Conservation (phyloP, 78 protist genomes). For the Emiliania huxleyi region DNA sequence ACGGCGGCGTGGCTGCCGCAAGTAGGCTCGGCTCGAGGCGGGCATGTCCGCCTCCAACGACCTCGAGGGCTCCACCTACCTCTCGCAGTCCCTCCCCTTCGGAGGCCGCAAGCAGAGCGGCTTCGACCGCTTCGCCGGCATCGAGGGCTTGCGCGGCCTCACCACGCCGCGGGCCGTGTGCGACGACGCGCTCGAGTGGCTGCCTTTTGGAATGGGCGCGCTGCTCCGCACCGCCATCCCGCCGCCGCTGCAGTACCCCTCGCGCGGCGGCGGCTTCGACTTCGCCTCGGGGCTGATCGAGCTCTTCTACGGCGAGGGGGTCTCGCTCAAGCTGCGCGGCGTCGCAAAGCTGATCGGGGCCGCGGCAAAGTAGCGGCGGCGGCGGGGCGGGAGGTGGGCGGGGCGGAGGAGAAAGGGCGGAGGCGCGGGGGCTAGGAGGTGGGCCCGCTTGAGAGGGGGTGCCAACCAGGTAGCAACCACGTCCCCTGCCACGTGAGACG, state of each 20-base stretch:
- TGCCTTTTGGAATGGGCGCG: neutral
- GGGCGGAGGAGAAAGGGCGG: too few species aligned
- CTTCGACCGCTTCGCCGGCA: constrained; percentile 15
- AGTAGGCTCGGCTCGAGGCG: too few species aligned
- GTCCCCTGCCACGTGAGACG: too few species aligned
- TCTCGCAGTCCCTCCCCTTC: constrained; percentile 17
- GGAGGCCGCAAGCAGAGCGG: constrained; percentile 22
- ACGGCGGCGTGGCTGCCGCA: too few species aligned
- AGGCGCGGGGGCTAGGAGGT: too few species aligned
- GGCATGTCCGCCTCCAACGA: constrained; percentile 3
- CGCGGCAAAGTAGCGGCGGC: too few species aligned
- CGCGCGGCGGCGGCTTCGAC: neutral
- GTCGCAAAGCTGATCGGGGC: too few species aligned
- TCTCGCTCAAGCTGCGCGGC: too few species aligned
- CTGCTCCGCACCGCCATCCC: neutral
- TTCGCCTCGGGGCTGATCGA: neutral
- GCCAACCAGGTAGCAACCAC: too few species aligned
- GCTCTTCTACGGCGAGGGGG: neutral
- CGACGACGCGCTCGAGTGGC: neutral
- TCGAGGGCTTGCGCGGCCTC: constrained; percentile 12
- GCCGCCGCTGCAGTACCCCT: neutral
- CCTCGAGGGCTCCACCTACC: neutral
- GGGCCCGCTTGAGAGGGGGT: too few species aligned
- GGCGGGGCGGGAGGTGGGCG: too few species aligned
- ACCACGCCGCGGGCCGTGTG: neutral